Conservation (phyloP, 208 protist genomes). For the Histomonas meleagridis region DNA sequence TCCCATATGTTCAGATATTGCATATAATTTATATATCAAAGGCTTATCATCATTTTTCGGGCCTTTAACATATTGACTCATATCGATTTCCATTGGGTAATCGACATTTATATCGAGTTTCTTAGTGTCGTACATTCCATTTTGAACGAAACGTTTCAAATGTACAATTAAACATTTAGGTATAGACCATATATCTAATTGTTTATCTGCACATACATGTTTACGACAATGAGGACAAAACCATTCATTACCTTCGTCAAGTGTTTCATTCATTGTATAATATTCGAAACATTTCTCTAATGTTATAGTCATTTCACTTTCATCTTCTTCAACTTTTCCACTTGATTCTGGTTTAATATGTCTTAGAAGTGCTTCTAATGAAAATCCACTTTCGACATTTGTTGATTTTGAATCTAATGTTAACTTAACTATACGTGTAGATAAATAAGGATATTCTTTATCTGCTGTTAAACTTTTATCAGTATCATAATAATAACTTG, state of each 20-base stretch:
- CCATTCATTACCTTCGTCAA: background rate
- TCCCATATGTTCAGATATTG: background rate
- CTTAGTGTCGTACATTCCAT: background rate
- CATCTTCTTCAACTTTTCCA: background rate
- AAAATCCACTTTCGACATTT: no score
- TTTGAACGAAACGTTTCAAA: background rate
- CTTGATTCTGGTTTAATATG: background rate
- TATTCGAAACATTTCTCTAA: background rate
- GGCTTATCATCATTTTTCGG: background rate
- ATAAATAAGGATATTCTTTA: no score
- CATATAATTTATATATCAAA: background rate
- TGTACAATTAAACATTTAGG: constrained; percentile 22
- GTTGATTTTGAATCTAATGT: no score
- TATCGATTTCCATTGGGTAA: constrained; percentile 1
- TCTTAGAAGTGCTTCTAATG: no score
- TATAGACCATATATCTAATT: constrained; percentile 3
- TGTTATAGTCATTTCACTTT: background rate
- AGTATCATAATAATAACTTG: no score
- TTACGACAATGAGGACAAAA: background rate
- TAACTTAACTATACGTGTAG: no score
- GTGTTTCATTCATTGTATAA: background rate
- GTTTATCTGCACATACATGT: background rate
- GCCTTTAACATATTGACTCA: background rate
- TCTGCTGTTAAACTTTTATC: no score
- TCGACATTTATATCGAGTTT: background rate